Conservation (phyloP, 2,329 filamentous ascomycete species). For the Aspergillus awamori region DNA sequence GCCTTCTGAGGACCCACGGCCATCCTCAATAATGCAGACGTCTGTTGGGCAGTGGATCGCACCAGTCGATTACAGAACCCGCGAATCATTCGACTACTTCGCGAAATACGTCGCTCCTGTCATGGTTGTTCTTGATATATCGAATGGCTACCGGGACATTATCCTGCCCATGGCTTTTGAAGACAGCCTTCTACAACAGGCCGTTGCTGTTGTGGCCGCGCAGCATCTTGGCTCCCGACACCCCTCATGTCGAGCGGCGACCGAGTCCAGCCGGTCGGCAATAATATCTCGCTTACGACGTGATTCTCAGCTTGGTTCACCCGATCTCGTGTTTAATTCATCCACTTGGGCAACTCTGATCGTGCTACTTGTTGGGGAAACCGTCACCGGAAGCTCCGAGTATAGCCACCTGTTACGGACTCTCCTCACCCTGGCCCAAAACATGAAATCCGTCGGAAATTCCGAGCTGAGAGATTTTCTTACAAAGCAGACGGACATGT, state of each 20-base stretch:
- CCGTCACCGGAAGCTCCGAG: constrained; percentile 28
- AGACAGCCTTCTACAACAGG: constrained; percentile 27
- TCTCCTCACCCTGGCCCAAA: constrained; percentile 18
- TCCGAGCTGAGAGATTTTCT: constrained; percentile 16
- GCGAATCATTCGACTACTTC: constrained; percentile 26
- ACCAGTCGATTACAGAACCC: constrained; percentile 12
- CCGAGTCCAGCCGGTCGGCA: constrained; percentile 20
- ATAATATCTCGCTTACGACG: constrained; percentile 22
- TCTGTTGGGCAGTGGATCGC: constrained; percentile 18
- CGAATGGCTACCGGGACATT: constrained; percentile 34
- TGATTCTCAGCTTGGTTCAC: constrained; percentile 17
- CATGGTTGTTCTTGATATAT: constrained; percentile 34
- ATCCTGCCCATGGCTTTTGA: constrained; percentile 32
- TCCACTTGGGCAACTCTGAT: constrained; percentile 26
- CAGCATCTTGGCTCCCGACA: constrained; percentile 25
- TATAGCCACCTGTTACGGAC: constrained; percentile 22
- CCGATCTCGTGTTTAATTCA: constrained; percentile 19
- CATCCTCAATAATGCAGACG: background rate
- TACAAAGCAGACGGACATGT: constrained; percentile 25
- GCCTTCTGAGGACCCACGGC: background rate
- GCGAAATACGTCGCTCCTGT: constrained; percentile 31
- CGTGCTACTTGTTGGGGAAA: constrained; percentile 29
- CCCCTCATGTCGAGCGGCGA: constrained; percentile 12
- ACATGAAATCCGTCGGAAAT: constrained; percentile 6
- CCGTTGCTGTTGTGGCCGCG: constrained; percentile 27